Conservation (phyloP, 768 basidiomycete species). For the Rhizopogon roseolus region DNA sequence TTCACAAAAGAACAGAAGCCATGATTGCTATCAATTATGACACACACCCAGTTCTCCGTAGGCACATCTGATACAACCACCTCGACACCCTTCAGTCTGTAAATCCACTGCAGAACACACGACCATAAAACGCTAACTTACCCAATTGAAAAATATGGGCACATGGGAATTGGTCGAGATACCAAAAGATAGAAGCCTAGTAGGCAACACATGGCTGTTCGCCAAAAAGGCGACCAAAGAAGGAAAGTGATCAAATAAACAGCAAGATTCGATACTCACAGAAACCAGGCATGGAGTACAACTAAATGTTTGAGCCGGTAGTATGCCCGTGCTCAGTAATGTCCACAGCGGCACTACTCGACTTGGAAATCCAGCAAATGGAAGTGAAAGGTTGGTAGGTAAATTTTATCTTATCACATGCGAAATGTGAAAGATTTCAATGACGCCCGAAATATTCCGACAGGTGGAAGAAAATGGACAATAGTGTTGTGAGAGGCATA, state of each 20-base stretch:
- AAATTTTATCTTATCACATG: no score
- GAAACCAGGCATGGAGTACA: slow-evolving; percentile 29
- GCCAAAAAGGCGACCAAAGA: slow-evolving; percentile 26
- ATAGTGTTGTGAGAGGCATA: no score
- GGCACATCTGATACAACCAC: slow-evolving; percentile 23
- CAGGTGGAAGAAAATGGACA: no score
- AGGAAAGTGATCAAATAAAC: slow-evolving; percentile 17
- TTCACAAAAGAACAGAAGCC: no score
- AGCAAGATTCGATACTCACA: slow-evolving; percentile 37
- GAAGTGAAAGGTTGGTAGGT: no score
- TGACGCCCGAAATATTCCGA: no score
- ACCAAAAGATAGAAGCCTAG: slow-evolving; percentile 24
- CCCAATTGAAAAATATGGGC: slow-evolving; percentile 11
- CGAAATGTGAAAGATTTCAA: no score
- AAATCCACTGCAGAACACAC: slow-evolving; percentile 24
- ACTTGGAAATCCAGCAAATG: no score
- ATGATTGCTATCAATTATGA: no score
- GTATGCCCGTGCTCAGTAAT: not conserved
- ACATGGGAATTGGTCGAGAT: slow-evolving; percentile 26
- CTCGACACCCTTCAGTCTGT: slow-evolving; percentile 23
- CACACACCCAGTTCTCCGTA: no score
- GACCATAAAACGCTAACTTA: no score
- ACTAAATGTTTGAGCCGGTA: slow-evolving; percentile 22
- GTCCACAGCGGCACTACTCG: no score
- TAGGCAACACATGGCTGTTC: slow-evolving; percentile 38